Percentiles rank a stretch among this genome's conserved stretches.
Evolutionary conservation across 2,329 filamentous ascomycete genomes (phyloP).

Genomic region (Didymella exigua): DNA sequence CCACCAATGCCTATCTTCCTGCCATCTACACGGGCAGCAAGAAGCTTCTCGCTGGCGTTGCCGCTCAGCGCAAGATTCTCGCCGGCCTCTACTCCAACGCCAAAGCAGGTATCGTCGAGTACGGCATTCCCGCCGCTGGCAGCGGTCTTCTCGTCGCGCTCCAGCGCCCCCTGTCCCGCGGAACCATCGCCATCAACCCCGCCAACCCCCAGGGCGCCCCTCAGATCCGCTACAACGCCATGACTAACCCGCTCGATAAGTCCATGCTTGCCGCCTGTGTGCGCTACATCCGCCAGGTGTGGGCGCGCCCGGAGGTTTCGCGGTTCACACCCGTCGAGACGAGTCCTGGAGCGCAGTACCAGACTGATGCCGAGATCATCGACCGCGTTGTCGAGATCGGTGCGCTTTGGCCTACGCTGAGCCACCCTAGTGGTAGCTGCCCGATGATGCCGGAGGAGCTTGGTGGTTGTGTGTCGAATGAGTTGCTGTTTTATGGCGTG

Average conservation of each 20-base stretch:
- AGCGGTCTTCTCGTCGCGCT: slow-evolving; percentile 33
- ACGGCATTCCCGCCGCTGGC: slow-evolving; percentile 44
- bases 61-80: slow-evolving; percentile 38
- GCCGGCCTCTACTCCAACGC: slow-evolving; percentile 27
- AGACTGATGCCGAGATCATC: slow-evolving; percentile 36
- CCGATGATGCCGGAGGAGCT: slow-evolving; percentile 43
- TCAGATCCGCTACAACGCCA: slow-evolving; percentile 36
- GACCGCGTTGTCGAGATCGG: slow-evolving; percentile 22
- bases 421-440: slow-evolving; percentile 36
- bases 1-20: slow-evolving; percentile 28
- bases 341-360: slow-evolving; percentile 34
- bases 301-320: slow-evolving; percentile 34
- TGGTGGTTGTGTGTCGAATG: slow-evolving; percentile 37
- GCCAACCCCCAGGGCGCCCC: slow-evolving; percentile 34
- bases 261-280: slow-evolving; percentile 42
- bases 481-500: slow-evolving; percentile 40
- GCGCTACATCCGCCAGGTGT: slow-evolving; percentile 43
- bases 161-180: slow-evolving; percentile 50
- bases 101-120: slow-evolving; percentile 35
- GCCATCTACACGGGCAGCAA: slow-evolving; percentile 32
- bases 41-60: slow-evolving; percentile 32
- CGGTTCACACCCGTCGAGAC: slow-evolving; percentile 32
- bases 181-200: slow-evolving; percentile 38
- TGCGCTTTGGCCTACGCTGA: slow-evolving; percentile 29
- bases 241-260: slow-evolving; percentile 40